These are phyloP conservation scores for Chlamydomonas sp. DNA, from an alignment of 139 green algal genomes.

Conservation along the genomic window DNA sequence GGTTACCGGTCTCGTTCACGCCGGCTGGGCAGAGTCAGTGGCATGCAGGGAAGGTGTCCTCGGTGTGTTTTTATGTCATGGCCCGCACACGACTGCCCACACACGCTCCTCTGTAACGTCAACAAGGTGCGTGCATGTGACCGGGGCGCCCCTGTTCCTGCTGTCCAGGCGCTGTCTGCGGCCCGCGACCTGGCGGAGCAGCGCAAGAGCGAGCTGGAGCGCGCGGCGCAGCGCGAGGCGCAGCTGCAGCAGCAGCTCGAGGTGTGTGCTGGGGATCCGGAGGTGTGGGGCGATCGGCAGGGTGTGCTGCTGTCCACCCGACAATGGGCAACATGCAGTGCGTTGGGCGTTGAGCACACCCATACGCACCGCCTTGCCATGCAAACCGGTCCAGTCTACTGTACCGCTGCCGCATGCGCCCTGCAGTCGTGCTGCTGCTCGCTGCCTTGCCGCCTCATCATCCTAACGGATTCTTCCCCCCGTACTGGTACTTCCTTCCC, in stretches of 20 bases:
- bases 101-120: not conserved
- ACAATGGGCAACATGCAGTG: not conserved
- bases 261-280: slow-evolving; percentile 35
- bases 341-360: not conserved
- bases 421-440: too few species aligned
- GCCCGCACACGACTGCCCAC: not conserved
- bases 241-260: slow-evolving; percentile 40
- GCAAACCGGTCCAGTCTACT: not conserved
- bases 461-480: too few species aligned
- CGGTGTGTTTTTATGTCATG: not conserved
- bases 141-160: not conserved
- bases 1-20: not conserved
- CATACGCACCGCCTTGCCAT: not conserved
- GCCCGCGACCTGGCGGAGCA: slow-evolving; percentile 45
- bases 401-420: too few species aligned
- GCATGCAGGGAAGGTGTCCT: not conserved
- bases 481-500: not conserved
- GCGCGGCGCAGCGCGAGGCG: slow-evolving; percentile 47
- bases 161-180: slow-evolving; percentile 51
- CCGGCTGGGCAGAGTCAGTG: not conserved
- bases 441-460: too few species aligned
- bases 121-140: not conserved
- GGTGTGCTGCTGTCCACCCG: slow-evolving; percentile 27
- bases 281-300: not conserved
- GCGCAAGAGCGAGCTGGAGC: slow-evolving; percentile 50